Base-by-base conservation (phyloP, 164 flowering plant species). In the Amborella trichopoda region DNA sequence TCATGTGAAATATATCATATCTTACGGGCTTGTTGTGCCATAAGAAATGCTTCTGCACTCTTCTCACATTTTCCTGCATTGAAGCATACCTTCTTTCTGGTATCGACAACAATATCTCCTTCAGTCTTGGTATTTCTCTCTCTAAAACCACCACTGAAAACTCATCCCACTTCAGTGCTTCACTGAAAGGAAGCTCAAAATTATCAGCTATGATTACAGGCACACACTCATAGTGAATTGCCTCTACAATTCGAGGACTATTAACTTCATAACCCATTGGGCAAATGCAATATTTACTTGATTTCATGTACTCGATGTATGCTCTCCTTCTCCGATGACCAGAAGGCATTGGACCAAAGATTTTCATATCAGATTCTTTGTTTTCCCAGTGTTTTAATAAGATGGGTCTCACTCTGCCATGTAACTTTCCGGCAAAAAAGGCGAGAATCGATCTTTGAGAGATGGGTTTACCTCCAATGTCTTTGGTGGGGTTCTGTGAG, bases 381-480 rank as follows among this genome's bases (percentile, higher is more conserved):
- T 37, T 51, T 22, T 21, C 40, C 62, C 61, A 58, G 26, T 50
- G 18, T 21, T 44, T 26, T 4, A 51, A 56, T 19, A 59, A 24
- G 11, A 26, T 37, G 10, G 64, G 64, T 6, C 64, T 37, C 34
- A 60, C 64, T 9, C 54, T 30, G 12, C 64, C 64, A 48, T 60
- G 64, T 58, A 60, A 53, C 23, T 60, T 48, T 44, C 64, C 64
- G 11, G 64, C 64, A 54, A 60, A 60, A 50, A 60, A 60, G 10
- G 64, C 50, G 11, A 60, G 49, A 23, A 60, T 53, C 4, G 58
- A 22, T 10, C 59, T 48, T 22, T 41, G 53, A 40, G 59, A 53
- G 26, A 60, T 38, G 25, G 49, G 57, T 42, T 48, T 60, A 23
- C 64, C 64, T 6, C 64, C 58, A 22, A 53, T 26, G 18, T 60